These are phyloP conservation scores for Rhododendron kiyosumense DNA, from an alignment of 148 eudicot species.

Conservation along the genomic window DNA sequence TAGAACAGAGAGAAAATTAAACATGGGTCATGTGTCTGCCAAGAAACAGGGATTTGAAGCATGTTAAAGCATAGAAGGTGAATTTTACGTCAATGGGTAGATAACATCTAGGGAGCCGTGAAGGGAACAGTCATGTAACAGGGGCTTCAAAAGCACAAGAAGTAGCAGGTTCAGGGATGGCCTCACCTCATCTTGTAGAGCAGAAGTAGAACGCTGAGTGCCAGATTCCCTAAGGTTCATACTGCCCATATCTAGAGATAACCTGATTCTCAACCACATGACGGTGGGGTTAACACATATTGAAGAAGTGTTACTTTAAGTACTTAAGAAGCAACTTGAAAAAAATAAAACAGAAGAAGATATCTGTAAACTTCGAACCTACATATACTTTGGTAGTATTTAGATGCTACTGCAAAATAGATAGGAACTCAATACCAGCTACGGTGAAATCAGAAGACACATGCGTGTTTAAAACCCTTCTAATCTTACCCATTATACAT, in stretches of 20 bases:
- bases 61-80: neutral
- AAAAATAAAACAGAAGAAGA: neutral
- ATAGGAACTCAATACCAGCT: neutral
- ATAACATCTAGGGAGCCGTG: neutral
- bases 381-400: neutral
- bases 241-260: conserved; percentile 76
- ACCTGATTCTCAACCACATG: conserved; percentile 35
- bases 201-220: conserved; percentile 55
- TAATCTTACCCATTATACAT: neutral
- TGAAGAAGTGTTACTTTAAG: neutral
- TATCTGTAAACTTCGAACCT: neutral
- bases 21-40: neutral
- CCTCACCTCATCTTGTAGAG: conserved; percentile 86
- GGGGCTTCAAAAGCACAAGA: neutral
- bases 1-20: neutral
- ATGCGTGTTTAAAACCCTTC: conserved; percentile 1
- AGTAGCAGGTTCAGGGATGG: neutral
- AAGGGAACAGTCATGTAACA: neutral
- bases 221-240: conserved; percentile 58
- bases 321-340: neutral
- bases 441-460: neutral
- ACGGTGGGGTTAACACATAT: neutral
- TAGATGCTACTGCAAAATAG: neutral
- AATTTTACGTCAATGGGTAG: neutral
- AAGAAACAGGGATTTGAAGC: neutral